These are phyloP conservation scores for Aspergillus versicolor DNA, from an alignment of 2,329 filamentous ascomycete genomes.

Conservation along the genomic window DNA sequence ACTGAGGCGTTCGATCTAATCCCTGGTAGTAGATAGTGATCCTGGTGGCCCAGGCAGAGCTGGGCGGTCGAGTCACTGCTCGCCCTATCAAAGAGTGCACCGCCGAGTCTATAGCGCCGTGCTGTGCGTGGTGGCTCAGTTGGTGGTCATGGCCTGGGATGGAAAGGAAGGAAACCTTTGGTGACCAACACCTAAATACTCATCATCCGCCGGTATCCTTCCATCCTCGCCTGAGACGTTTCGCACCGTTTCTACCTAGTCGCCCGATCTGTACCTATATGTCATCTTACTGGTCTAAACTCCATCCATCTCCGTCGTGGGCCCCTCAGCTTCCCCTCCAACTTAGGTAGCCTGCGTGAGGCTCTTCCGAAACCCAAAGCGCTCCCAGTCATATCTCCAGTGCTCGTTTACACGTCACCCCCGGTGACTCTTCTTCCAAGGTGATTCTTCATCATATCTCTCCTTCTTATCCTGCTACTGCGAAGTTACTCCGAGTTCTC, in stretches of 20 bases:
- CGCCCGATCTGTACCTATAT: background rate
- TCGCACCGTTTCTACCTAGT: background rate
- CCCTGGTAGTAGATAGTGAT: background rate
- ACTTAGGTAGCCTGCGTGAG: conserved; percentile 3
- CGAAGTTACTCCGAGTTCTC: background rate
- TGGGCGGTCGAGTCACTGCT: background rate
- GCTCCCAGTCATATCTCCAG: conserved; percentile 5
- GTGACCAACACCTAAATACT: background rate
- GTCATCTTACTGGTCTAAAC: conserved; percentile 2
- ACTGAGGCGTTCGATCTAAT: background rate
- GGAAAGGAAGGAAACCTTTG: background rate
- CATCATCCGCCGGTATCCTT: background rate
- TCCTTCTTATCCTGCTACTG: background rate
- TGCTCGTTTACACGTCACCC: conserved; percentile 4
- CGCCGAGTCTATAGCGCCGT: background rate
- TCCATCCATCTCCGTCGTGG: background rate
- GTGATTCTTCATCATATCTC: background rate
- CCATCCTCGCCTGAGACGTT: background rate
- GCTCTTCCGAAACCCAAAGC: conserved; percentile 11
- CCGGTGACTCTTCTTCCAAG: background rate
- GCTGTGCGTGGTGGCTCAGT: background rate
- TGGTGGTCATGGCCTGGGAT: background rate
- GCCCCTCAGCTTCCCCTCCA: conserved; percentile 11
- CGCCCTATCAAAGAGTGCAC: conserved; percentile 2
- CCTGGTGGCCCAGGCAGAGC: background rate